Evolutionary conservation across 768 basidiomycete species (phyloP).

Genomic region (Trametes elegans): DNA sequence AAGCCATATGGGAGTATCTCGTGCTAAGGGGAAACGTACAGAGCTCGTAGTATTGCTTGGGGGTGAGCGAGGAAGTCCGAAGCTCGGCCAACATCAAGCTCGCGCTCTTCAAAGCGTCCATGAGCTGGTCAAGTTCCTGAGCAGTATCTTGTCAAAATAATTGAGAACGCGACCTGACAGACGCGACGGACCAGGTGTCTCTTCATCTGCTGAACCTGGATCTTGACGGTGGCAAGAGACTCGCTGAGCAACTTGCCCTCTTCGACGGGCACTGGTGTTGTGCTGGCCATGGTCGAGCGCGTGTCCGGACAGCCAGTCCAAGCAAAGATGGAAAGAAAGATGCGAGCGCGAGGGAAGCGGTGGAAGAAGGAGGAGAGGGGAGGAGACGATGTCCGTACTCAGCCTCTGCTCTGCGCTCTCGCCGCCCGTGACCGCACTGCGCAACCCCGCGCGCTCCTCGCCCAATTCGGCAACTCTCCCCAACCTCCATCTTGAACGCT

Average conservation of each 20-base stretch:
- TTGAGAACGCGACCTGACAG: too few relatives aligned
- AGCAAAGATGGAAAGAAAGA: not conserved
- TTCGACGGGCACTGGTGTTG: slow-evolving; percentile 43
- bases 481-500: not conserved
- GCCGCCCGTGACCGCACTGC: too few relatives aligned
- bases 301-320: not conserved
- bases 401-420: too few relatives aligned
- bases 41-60: slow-evolving; percentile 98
- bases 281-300: slow-evolving; percentile 14
- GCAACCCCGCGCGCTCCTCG: slow-evolving; percentile 12
- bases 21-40: slow-evolving; percentile 45
- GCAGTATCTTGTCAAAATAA: not conserved
- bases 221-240: slow-evolving; percentile 81
- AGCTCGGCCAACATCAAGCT: slow-evolving; percentile 97
- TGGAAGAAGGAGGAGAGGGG: not conserved
- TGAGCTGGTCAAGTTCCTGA: slow-evolving; percentile 92
- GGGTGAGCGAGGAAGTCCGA: slow-evolving; percentile 87
- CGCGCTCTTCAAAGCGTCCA: slow-evolving; percentile 97
- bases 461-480: slow-evolving; percentile 7
- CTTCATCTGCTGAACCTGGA: slow-evolving; percentile 94
- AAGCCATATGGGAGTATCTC: not conserved
- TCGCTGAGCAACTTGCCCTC: slow-evolving; percentile 86
- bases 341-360: not conserved
- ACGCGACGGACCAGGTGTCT: slow-evolving; percentile 68
- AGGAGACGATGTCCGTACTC: too few relatives aligned